Percentiles rank a stretch among this genome's conserved stretches.
These are phyloP conservation scores for Sergeia podlipaevii DNA, from an alignment of 208 protist genomes.

Conservation along the genomic window DNA sequence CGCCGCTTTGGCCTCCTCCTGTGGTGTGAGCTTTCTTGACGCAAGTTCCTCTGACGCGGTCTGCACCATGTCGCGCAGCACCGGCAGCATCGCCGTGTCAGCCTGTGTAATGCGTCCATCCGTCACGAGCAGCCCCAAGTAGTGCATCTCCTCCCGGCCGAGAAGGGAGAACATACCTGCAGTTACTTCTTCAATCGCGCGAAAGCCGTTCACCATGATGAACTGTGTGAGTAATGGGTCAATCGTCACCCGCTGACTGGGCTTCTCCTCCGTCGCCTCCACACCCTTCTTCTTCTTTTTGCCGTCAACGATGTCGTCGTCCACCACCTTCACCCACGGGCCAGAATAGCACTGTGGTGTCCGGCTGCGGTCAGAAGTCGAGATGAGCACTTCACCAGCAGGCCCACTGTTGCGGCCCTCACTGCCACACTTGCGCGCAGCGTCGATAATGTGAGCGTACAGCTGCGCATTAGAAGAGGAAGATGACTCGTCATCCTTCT, in stretches of 20 bases:
- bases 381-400: conserved; percentile 57
- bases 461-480: too few relatives aligned
- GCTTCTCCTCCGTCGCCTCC: background rate
- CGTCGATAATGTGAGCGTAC: conserved; percentile 45
- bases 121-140: conserved; percentile 62
- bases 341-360: conserved; percentile 61
- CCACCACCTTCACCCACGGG: conserved; percentile 36
- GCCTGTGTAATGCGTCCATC: conserved; percentile 26
- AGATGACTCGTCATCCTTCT: too few relatives aligned
- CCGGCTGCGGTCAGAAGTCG: conserved; percentile 56
- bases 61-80: conserved; percentile 71
- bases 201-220: conserved; percentile 56
- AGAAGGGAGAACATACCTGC: conserved; percentile 43
- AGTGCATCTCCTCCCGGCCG: conserved; percentile 34
- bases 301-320: conserved; percentile 10
- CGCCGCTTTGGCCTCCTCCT: conserved; percentile 20
- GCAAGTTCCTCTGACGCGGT: conserved; percentile 22
- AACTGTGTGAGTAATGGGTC: conserved; percentile 39
- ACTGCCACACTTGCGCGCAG: conserved; percentile 33
- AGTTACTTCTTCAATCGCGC: conserved; percentile 64
- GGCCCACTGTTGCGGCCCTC: conserved; percentile 37
- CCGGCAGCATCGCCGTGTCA: conserved; percentile 58
- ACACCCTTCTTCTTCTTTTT: background rate
- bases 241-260: conserved; percentile 1
- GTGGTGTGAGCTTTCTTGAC: conserved; percentile 9